Evolutionary conservation across 2,329 filamentous ascomycete genomes (phyloP).

Genomic region (Colletotrichum agaves): DNA sequence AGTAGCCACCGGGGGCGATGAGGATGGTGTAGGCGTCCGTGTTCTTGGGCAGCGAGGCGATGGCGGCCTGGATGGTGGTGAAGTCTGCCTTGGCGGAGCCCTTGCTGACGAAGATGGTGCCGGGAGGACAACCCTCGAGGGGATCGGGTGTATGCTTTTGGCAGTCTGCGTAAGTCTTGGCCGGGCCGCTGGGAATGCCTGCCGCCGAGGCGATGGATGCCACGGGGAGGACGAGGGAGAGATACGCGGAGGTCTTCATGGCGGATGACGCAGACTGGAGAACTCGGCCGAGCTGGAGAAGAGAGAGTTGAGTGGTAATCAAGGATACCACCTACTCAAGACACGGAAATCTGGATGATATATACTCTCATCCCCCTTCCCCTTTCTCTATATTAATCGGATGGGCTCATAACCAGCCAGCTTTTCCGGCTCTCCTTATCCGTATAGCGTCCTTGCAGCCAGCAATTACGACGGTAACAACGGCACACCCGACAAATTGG

Average conservation of each 20-base stretch:
- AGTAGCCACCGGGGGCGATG: slow-evolving; percentile 69
- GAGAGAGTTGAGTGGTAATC: not conserved
- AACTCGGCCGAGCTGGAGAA: slow-evolving; percentile 12
- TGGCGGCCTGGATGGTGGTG: slow-evolving; percentile 52
- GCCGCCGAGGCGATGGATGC: not conserved
- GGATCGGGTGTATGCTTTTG: slow-evolving; percentile 47
- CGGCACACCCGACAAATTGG: slow-evolving; percentile 1
- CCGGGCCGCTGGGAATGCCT: slow-evolving; percentile 38
- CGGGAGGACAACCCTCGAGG: slow-evolving; percentile 49
- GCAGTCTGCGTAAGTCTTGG: slow-evolving; percentile 45
- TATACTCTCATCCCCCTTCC: not conserved
- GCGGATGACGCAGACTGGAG: slow-evolving; percentile 4
- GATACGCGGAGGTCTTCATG: slow-evolving; percentile 28
- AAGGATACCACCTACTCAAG: not conserved
- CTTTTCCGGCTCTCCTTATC: slow-evolving; percentile 23
- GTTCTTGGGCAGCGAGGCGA: slow-evolving; percentile 52
- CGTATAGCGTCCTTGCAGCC: not conserved
- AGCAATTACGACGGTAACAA: not conserved
- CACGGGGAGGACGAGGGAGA: slow-evolving; percentile 21
- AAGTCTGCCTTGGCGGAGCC: slow-evolving; percentile 49
- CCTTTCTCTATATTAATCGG: slow-evolving; percentile 7
- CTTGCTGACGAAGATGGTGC: slow-evolving; percentile 55
- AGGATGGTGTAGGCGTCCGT: slow-evolving; percentile 64
- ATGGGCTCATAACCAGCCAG: not conserved
- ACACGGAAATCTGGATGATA: slow-evolving; percentile 9